Conservation (phyloP, 176 grass and related monocot genomes). For the Oryza glumipatula region DNA sequence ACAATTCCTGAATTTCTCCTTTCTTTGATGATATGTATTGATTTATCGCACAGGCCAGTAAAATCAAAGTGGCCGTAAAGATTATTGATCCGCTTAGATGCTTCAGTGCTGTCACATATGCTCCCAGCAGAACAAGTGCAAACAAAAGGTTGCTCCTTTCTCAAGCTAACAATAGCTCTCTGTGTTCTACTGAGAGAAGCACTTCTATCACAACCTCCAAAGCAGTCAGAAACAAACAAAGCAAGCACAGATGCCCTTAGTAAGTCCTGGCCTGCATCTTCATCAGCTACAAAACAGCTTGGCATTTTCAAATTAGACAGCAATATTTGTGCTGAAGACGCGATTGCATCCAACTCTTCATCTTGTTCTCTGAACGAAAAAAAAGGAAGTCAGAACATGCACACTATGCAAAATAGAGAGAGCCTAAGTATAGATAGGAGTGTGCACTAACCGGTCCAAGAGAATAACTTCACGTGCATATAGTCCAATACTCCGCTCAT, state of each 20-base stretch:
- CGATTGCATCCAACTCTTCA: constrained; percentile 95
- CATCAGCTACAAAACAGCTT: constrained; percentile 54
- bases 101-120: constrained; percentile 41
- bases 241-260: constrained; percentile 81
- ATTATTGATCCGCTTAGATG: constrained; percentile 42
- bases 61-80: constrained; percentile 55
- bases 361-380: constrained; percentile 72
- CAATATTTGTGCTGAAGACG: constrained; percentile 74
- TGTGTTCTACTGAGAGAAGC: constrained; percentile 68
- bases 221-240: constrained; percentile 98
- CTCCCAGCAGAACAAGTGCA: constrained; percentile 79
- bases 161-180: constrained; percentile 75
- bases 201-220: constrained; percentile 91
- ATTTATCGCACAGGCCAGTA: constrained; percentile 63
- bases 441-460: constrained; percentile 76
- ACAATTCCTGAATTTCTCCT: constrained; percentile 88
- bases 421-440: constrained; percentile 14
- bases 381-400: constrained; percentile 40
- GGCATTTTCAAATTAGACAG: constrained; percentile 76
- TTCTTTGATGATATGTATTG: constrained; percentile 83
- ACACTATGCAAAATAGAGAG: constrained; percentile 29
- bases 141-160: constrained; percentile 88
- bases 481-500: constrained; percentile 60
- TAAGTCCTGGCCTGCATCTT: constrained; percentile 64
- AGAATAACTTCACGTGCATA: constrained; percentile 97